These are phyloP conservation scores for Neofusicoccum sp. DNA, from an alignment of 2,329 filamentous ascomycete species.

Conservation along the genomic window DNA sequence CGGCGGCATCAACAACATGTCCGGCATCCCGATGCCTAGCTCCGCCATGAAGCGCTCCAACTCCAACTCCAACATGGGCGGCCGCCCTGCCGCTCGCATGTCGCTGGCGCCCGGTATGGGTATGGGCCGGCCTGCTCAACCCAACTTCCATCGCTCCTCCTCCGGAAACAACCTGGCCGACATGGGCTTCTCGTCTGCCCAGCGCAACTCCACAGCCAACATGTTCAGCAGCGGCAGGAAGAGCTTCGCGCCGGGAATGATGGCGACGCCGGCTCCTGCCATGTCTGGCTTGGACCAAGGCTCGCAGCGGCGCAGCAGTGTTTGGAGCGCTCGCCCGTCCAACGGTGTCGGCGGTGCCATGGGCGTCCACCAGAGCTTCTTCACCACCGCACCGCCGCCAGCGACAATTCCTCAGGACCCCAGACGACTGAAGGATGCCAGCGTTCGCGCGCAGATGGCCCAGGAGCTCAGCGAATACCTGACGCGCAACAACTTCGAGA, in stretches of 20 bases:
- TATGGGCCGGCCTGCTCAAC: constrained; percentile 71
- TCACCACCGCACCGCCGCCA: constrained; percentile 79
- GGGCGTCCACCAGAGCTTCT: constrained; percentile 84
- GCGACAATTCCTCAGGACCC: constrained; percentile 86
- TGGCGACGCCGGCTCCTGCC: constrained; percentile 47
- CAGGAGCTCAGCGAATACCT: constrained; percentile 92
- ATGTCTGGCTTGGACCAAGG: constrained; percentile 55
- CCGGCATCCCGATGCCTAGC: constrained; percentile 83
- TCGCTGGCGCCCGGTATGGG: constrained; percentile 69
- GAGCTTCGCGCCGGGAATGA: constrained; percentile 65
- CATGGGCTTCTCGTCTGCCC: constrained; percentile 78
- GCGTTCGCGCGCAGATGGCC: constrained; percentile 79
- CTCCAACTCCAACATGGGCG: constrained; percentile 67
- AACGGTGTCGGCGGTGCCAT: constrained; percentile 65
- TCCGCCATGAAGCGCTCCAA: constrained; percentile 94
- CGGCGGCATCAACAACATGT: constrained; percentile 75
- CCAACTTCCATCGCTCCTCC: constrained; percentile 81
- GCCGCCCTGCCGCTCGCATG: constrained; percentile 79
- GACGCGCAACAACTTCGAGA: constrained; percentile 90
- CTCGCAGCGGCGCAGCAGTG: constrained; percentile 74
- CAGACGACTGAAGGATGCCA: constrained; percentile 78
- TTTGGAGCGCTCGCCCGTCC: constrained; percentile 58
- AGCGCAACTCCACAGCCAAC: constrained; percentile 75
- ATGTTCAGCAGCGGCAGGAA: constrained; percentile 64
- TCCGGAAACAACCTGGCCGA: constrained; percentile 81